A percentile compares a stretch with the other conserved stretches of the same genome.
Evolutionary conservation across 352 stramenopile species (phyloP).

Genomic region (Phytopythium ostracodes): DNA sequence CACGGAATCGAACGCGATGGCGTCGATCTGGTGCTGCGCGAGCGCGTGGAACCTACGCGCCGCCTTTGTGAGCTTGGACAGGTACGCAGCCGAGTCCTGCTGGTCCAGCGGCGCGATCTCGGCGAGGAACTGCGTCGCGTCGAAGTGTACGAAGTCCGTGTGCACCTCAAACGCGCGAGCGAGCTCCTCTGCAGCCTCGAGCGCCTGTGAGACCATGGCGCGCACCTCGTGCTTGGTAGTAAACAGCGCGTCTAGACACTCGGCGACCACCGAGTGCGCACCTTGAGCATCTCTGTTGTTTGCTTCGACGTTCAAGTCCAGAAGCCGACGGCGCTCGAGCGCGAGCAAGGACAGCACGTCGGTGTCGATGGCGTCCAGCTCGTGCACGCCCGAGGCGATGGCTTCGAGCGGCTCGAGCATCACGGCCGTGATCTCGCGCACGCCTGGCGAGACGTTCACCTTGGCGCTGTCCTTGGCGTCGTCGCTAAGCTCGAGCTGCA

Average conservation of each 20-base stretch:
- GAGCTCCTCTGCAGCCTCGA: slow-evolving; percentile 62
- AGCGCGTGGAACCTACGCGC: slow-evolving; percentile 80
- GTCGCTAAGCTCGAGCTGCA: slow-evolving; percentile 57
- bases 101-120: slow-evolving; percentile 41
- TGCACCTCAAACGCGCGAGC: slow-evolving; percentile 72
- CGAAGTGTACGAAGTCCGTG: slow-evolving; percentile 81
- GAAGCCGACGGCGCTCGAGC: slow-evolving; percentile 52
- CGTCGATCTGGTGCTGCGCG: slow-evolving; percentile 42
- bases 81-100: slow-evolving; percentile 24
- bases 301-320: slow-evolving; percentile 43
- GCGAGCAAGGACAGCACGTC: slow-evolving; percentile 89
- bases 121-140: slow-evolving; percentile 66
- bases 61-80: slow-evolving; percentile 50
- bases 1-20: slow-evolving; percentile 68
- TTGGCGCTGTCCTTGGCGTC: slow-evolving; percentile 8
- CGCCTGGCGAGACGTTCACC: slow-evolving; percentile 59
- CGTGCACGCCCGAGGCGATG: slow-evolving; percentile 67
- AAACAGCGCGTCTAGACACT: slow-evolving; percentile 42
- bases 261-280: slow-evolving; percentile 29
- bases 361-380: slow-evolving; percentile 83
- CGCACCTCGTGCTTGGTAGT: slow-evolving; percentile 51
- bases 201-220: slow-evolving; percentile 50
- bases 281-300: not conserved
- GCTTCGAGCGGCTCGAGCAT: slow-evolving; percentile 81
- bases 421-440: slow-evolving; percentile 64